Evolutionary conservation across 2,329 filamentous ascomycete species (phyloP), one percentile per base, ranked within the genome.

Genomic region (Hypomyces rosellus): DNA sequence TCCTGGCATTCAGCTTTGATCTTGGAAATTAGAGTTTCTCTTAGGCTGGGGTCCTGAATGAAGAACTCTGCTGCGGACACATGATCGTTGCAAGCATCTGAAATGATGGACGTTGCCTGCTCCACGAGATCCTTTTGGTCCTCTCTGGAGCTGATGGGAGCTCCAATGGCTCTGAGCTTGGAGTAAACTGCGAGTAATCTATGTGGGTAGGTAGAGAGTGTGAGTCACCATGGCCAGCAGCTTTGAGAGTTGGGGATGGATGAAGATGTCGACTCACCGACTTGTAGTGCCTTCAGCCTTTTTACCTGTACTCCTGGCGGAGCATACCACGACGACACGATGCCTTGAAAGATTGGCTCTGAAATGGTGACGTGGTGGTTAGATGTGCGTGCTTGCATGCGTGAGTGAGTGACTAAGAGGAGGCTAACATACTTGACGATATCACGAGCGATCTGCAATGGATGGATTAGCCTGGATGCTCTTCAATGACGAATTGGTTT

Each of bases 251-350:
- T n/a, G 34, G 15, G 43, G 18, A 22, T 20, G 43, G 18, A 22
- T 20, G 12, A 18, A 48, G 63, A 14, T 12, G 38, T 4, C 37
- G 20, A 79, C 85, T 81, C 73, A 91, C 87, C 90, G 82, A 71
- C 95, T 97, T 36, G 93, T 99, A 53, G 93, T 99, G 54, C 93
- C 93, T 61, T 95, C 89, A 49, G 85, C 82, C 74, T 99, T 99
- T 66, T 92, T 95, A 55, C 89, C 91, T 53, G 88, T 93, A 71
- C 90, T 96, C 66, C 93, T 80, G 39, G 93, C 93, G 54, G 93
- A 99, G 72, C 93, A 99, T 51, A 99, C 92, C 51, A 99, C 86
- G 50, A 90, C 91, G 57, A 96, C 84, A 67, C 85, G 85, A 64
- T 89, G 84, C 51, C 81, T 74, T 49, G 74, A 74, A 49, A 95